Base-by-base conservation (phyloP, 768 basidiomycete genomes). In the Candolleomyces eurysporus region DNA sequence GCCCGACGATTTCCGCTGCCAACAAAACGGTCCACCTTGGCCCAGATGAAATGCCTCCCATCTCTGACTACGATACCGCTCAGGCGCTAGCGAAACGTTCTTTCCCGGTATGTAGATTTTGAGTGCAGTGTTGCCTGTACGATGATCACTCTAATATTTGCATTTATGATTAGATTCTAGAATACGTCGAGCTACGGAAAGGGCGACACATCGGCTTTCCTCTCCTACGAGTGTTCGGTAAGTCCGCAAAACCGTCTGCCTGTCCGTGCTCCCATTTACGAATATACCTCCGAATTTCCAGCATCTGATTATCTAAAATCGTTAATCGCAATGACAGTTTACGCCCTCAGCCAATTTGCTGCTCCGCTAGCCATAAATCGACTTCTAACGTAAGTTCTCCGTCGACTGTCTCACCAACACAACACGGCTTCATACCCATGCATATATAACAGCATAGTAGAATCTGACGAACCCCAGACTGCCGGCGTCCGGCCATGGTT, bases 1-100 rank as follows among this genome's bases (percentile, higher is more conserved):
- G 89, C 61, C 76, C 79, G 0, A 69, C 82, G 40, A 72, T 88
- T 21, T 77, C 78, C 59, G 65, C 73, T 32, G 84, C 82, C 4
- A 78, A 79, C 63, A 73, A 76, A 14, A 66, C 79, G 21, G 69
- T 78, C 5, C 84, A 82, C 68, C 69, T 88, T 1, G 67, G 82
- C 0, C 73, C 76, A 48, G 85, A 88, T 51, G 69, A 84, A 56
- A 71, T 89, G 31, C 86, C 87, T 14, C 84, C 84, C 2, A 79
- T 90, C 74, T 84, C 86, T 2, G 87, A 90, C 61, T 84, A 83
- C 59, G 89, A 90, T 63, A 58, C 69, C 58, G 72, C 73, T 2
- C 57, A 68, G 22, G 59, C 70, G 54, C 57, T 75, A 11, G 73
- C 66, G 36, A 67, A 60, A 17, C 67, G 56, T 14, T 66, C 64